Percentiles rank a stretch among this genome's conserved stretches.
phyloP scores from a whole-genome alignment of 805 yeast genomes.

The Ogataea methylovora region DNA sequence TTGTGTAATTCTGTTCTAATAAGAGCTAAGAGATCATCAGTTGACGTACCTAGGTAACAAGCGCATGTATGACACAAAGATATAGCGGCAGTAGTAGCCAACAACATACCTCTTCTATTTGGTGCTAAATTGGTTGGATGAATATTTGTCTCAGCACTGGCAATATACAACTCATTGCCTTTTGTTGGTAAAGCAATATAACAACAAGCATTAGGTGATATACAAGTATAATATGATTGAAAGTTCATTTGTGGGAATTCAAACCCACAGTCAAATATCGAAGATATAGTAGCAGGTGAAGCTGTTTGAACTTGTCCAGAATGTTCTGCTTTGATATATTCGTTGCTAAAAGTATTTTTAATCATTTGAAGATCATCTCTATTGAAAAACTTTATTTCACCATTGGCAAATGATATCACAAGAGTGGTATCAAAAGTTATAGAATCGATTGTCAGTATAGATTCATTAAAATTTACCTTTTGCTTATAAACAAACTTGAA shows the following conservation, averaged over 20 bases:
- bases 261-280: constrained; percentile 50
- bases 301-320: constrained; percentile 1
- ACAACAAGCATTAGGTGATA: constrained; percentile 48
- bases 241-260: constrained; percentile 30
- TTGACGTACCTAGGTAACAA: constrained; percentile 56
- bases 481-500: constrained; percentile 13
- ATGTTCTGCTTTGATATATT: neutral
- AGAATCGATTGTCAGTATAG: constrained; percentile 21
- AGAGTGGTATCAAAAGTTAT: constrained; percentile 33
- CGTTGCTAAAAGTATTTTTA: constrained; percentile 9
- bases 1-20: constrained; percentile 39
- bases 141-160: constrained; percentile 14
- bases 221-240: constrained; percentile 27
- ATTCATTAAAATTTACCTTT: constrained; percentile 18
- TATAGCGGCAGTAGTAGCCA: constrained; percentile 47
- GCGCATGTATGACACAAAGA: constrained; percentile 64
- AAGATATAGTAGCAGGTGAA: constrained; percentile 27
- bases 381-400: constrained; percentile 37
- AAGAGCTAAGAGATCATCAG: constrained; percentile 63
- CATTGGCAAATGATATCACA: constrained; percentile 33
- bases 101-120: constrained; percentile 24
- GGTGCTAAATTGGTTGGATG: constrained; percentile 10
- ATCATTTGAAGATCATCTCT: constrained; percentile 23
- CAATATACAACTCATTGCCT: constrained; percentile 14
- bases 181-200: constrained; percentile 23